Evolutionary conservation across 2,329 filamentous ascomycete genomes (phyloP).

Genomic region (Diaporthe sp.): DNA sequence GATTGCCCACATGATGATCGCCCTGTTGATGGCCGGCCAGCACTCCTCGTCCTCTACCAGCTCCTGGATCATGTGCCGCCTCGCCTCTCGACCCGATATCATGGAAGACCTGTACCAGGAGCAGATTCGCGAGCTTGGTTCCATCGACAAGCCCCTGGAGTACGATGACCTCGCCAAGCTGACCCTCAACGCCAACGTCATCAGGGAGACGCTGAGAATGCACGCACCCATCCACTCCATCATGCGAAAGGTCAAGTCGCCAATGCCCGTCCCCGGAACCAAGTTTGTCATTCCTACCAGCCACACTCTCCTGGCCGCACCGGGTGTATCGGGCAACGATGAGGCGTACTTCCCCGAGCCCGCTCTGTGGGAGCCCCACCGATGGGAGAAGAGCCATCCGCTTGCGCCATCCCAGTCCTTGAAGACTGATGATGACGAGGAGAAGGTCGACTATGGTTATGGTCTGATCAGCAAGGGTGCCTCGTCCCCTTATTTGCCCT

Average conservation of each 20-base stretch:
- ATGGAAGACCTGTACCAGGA: conserved; percentile 81
- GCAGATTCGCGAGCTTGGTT: conserved; percentile 80
- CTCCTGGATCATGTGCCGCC: conserved; percentile 81
- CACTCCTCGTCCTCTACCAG: conserved; percentile 85
- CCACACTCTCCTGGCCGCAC: conserved; percentile 87
- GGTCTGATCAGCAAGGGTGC: conserved; percentile 93
- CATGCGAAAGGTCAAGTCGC: conserved; percentile 90
- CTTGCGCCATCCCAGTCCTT: conserved; percentile 62
- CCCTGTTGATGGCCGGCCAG: conserved; percentile 86
- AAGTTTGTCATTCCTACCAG: conserved; percentile 85
- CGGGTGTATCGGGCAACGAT: conserved; percentile 83
- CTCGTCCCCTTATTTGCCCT: conserved; percentile 90
- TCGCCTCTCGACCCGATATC: conserved; percentile 79
- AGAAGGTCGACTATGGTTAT: conserved; percentile 94
- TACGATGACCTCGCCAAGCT: conserved; percentile 86
- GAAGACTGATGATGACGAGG: conserved; percentile 70
- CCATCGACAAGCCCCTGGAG: conserved; percentile 79
- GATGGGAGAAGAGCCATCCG: conserved; percentile 81
- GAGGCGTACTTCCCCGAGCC: conserved; percentile 86
- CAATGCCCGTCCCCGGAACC: conserved; percentile 86
- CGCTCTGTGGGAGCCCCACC: conserved; percentile 87
- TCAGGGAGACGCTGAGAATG: conserved; percentile 92
- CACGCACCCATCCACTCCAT: conserved; percentile 97
- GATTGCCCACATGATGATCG: conserved; percentile 89
- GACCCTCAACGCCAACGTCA: conserved; percentile 84